These are phyloP conservation scores for Talaromyces pinophilus DNA, from an alignment of 2,329 filamentous ascomycete species.

Conservation along the genomic window DNA sequence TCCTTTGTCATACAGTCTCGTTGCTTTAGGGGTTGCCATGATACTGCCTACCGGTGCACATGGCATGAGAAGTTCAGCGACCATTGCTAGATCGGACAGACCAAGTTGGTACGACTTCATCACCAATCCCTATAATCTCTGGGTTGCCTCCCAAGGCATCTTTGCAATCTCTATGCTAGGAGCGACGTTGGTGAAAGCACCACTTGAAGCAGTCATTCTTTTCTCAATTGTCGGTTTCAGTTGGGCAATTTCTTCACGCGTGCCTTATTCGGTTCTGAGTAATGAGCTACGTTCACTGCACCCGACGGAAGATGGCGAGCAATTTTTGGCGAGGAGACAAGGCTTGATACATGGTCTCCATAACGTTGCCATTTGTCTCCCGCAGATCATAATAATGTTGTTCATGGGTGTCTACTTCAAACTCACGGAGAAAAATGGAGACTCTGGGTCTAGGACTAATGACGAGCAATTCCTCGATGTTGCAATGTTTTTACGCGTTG, in stretches of 20 bases:
- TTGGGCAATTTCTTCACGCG: neutral
- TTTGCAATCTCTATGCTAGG: neutral
- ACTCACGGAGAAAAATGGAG: neutral
- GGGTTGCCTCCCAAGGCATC: neutral
- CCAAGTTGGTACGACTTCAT: neutral
- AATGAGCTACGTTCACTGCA: neutral
- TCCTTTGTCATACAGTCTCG: neutral
- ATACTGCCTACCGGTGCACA: neutral
- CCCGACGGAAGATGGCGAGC: neutral
- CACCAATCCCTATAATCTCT: neutral
- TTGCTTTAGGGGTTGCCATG: neutral
- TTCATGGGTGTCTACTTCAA: neutral
- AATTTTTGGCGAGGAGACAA: neutral
- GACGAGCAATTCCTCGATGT: neutral
- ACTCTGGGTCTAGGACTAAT: neutral
- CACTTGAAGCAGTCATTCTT: neutral
- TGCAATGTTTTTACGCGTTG: neutral
- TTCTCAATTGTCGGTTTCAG: neutral
- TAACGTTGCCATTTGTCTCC: neutral
- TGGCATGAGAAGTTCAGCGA: neutral
- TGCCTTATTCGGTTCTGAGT: neutral
- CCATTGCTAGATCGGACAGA: neutral
- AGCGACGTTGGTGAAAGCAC: neutral
- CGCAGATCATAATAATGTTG: neutral
- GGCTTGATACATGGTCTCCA: neutral